Conservation (phyloP, 2,329 filamentous ascomycete species). For the Fusarium beomiforme region DNA sequence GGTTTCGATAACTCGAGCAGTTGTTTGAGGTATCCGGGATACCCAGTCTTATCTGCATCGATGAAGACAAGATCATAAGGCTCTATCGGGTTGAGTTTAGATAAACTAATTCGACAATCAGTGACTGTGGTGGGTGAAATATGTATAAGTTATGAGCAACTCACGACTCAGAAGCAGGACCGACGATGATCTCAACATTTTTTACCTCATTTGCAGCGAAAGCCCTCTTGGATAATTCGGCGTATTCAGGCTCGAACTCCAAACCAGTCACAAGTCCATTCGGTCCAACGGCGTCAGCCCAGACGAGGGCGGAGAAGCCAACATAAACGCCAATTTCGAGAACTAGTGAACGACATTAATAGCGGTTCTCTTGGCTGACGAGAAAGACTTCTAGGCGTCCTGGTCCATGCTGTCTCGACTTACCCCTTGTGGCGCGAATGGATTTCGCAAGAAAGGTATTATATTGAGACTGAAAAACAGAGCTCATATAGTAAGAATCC, state of each 20-base stretch:
- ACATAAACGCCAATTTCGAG: slow-evolving; percentile 61
- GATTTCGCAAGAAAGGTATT: slow-evolving; percentile 54
- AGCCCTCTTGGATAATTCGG: slow-evolving; percentile 51
- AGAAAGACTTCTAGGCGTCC: not conserved
- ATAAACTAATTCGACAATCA: slow-evolving; percentile 34
- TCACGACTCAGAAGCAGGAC: slow-evolving; percentile 59
- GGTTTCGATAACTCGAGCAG: slow-evolving; percentile 57
- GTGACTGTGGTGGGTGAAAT: not conserved
- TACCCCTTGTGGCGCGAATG: slow-evolving; percentile 54
- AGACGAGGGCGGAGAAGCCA: slow-evolving; percentile 60
- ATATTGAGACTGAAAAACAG: slow-evolving; percentile 54
- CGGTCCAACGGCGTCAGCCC: slow-evolving; percentile 58
- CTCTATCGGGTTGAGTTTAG: slow-evolving; percentile 42
- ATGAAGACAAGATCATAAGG: slow-evolving; percentile 66
- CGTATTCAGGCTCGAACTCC: slow-evolving; percentile 58
- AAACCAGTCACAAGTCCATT: slow-evolving; percentile 56
- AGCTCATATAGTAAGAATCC: slow-evolving; percentile 53
- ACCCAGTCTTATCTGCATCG: slow-evolving; percentile 64
- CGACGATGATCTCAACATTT: slow-evolving; percentile 59
- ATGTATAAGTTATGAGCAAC: slow-evolving; percentile 29
- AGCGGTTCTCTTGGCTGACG: not conserved
- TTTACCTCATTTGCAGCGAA: slow-evolving; percentile 52
- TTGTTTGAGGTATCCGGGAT: slow-evolving; percentile 57
- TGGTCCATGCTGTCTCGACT: not conserved
- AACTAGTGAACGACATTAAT: slow-evolving; percentile 45